Percentiles rank a stretch among this genome's conserved stretches.
Conservation (phyloP, 1,284 basidiomycete species). For the Volvariella volvacea region DNA sequence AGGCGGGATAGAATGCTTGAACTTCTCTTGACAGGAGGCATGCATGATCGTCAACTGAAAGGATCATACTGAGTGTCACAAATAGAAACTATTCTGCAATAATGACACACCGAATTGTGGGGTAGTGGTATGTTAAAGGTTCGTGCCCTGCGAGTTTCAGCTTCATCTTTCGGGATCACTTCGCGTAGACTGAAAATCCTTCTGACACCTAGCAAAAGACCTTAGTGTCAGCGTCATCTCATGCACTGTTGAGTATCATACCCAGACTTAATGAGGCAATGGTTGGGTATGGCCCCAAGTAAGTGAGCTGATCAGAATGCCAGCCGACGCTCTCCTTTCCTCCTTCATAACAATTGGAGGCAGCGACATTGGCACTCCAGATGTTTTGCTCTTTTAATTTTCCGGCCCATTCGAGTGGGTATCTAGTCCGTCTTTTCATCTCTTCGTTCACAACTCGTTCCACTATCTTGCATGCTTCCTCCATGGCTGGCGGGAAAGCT, state of each 20-base stretch:
- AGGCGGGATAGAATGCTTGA: constrained; percentile 79
- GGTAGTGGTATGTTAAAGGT: constrained; percentile 81
- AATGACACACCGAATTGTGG: constrained; percentile 87
- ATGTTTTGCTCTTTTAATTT: constrained; percentile 25
- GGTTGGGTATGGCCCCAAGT: constrained; percentile 87
- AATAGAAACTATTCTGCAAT: constrained; percentile 15
- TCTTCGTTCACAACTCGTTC: constrained; percentile 75
- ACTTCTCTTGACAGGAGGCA: constrained; percentile 83
- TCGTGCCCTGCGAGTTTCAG: constrained; percentile 45
- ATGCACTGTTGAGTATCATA: constrained; percentile 20
- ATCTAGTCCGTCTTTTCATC: constrained; percentile 54
- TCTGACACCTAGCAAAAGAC: constrained; percentile 44
- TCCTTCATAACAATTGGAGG: constrained; percentile 87
- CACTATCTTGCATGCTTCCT: constrained; percentile 71
- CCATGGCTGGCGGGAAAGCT: constrained; percentile 66
- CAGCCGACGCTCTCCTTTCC: constrained; percentile 80
- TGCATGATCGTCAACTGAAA: constrained; percentile 86
- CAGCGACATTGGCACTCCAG: constrained; percentile 90
- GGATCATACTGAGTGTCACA: constrained; percentile 5
- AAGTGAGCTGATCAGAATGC: constrained; percentile 76
- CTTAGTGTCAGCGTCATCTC: too few species aligned
- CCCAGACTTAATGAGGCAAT: constrained; percentile 93
- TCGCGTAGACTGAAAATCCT: constrained; percentile 76
- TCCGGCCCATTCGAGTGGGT: constrained; percentile 67
- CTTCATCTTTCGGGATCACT: constrained; percentile 56